Evolutionary conservation across 2,329 filamentous ascomycete species (phyloP).

Genomic region (Coleophoma eucalyptorum): DNA sequence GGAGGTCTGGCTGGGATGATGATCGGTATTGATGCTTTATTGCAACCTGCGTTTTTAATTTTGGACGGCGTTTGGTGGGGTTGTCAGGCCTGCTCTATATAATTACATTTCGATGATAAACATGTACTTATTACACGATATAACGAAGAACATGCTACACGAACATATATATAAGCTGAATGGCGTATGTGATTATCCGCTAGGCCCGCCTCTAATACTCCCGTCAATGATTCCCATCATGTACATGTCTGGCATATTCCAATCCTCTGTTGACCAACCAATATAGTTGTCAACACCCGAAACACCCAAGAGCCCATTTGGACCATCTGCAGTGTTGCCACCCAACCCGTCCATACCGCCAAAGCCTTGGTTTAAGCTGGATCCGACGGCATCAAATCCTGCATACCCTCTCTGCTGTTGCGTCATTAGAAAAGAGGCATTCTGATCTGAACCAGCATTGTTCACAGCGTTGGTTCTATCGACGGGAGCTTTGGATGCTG

Average conservation of each 20-base stretch:
- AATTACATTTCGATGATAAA: no score
- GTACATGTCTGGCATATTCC: not conserved
- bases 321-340: not conserved
- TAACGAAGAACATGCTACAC: no score
- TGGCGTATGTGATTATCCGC: no score
- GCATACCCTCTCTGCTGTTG: not conserved
- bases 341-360: not conserved
- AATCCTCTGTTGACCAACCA: not conserved
- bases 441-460: not conserved
- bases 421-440: not conserved
- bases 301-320: not conserved
- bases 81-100: no score
- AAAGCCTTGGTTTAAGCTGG: not conserved
- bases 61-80: no score
- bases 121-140: no score
- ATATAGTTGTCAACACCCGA: not conserved
- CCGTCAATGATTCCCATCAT: not conserved
- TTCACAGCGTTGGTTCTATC: not conserved
- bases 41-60: no score
- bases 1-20: not conserved
- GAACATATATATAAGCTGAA: no score
- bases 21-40: no score
- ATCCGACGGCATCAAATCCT: not conserved
- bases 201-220: not conserved
- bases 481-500: not conserved